Percentiles rank a stretch among this genome's conserved stretches.
These are phyloP conservation scores for Yarrowia galli DNA, from an alignment of 1,139 yeast species.

Conservation along the genomic window DNA sequence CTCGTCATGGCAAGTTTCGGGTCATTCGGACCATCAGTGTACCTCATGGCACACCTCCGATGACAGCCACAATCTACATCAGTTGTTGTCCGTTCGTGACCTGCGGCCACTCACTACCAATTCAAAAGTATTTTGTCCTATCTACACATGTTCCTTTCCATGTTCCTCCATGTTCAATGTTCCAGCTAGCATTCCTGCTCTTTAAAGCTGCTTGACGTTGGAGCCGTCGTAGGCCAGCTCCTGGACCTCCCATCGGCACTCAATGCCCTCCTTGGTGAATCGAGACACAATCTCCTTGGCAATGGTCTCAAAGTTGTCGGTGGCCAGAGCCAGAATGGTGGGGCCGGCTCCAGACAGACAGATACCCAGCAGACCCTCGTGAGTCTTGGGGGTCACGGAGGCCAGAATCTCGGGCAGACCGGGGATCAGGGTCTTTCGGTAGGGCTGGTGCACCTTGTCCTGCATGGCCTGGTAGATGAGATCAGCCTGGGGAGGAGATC, in stretches of 20 bases:
- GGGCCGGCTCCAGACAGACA: constrained; percentile 99
- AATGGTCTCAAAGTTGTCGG: constrained; percentile 82
- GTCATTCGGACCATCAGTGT: too few relatives aligned
- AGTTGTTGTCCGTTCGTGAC: not conserved
- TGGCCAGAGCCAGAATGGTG: constrained; percentile 91
- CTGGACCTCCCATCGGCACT: constrained; percentile 81
- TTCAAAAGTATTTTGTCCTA: not conserved
- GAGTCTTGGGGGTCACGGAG: constrained; percentile 81
- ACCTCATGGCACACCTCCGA: too few relatives aligned
- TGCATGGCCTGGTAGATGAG: constrained; percentile 95
- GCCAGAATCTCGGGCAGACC: constrained; percentile 83
- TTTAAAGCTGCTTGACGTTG: constrained; percentile 42
- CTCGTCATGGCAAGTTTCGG: too few relatives aligned
- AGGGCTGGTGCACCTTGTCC: constrained; percentile 95
- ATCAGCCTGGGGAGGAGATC: constrained; percentile 79
- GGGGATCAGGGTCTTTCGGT: constrained; percentile 87
- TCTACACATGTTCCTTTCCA: not conserved
- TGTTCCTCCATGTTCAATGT: too few relatives aligned
- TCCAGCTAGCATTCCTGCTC: too few relatives aligned
- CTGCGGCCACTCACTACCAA: not conserved
- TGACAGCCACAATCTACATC: not conserved
- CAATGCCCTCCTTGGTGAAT: constrained; percentile 70
- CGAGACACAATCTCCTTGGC: constrained; percentile 76
- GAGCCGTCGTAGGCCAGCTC: constrained; percentile 93
- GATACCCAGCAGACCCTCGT: constrained; percentile 88